Evolutionary conservation across 164 flowering plant species (phyloP), one percentile per base, ranked within the genome.

Genomic region (Pachysandra terminalis): DNA sequence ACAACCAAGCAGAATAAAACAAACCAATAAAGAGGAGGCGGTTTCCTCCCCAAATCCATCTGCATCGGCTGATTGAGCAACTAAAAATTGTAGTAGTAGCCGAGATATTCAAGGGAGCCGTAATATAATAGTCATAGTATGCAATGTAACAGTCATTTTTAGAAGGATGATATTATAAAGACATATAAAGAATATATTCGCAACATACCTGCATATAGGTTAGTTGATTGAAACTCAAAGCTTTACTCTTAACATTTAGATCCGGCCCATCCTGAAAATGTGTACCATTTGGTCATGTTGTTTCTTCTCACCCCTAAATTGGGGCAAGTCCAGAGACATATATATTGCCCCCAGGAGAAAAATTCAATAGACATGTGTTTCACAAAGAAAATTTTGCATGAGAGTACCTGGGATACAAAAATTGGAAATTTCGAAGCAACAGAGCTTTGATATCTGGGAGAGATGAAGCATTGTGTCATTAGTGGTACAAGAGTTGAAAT

Each of bases 391-490:
- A 63, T 0, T 27, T 9, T 40, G 19, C 27, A 58, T 13, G 16
- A 59, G 68, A 22, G 17, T 81, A 93, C 99, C 98, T 96, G 99
- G 41, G 99, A 96, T 70, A 96, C 68, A 69, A 96, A 96, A 58
- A 96, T 83, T 45, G 99, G 99, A 82, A 81, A 96, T 75, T 86
- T 96, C 70, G 89, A 81, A 73, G 99, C 87, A 74, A 90, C 83
- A 40, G 93, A 53, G 23, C 63, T 80, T 60, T 96, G 99, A 73
- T 89, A 90, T 77, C 99, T 96, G 77, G 40, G 77, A 56, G 74
- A 41, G 35, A 74, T 19, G 55, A 65, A 52, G 27, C 54, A 68
- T 32, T 8, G 55, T 40, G 63, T 19, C 41, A 56, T 25, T 55
- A 19, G 23, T 27, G 52, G 58, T 65, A 26, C 27, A 68, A 64